Conservation (phyloP, 257 asterid species). For the Jacaranda mimosifolia region DNA sequence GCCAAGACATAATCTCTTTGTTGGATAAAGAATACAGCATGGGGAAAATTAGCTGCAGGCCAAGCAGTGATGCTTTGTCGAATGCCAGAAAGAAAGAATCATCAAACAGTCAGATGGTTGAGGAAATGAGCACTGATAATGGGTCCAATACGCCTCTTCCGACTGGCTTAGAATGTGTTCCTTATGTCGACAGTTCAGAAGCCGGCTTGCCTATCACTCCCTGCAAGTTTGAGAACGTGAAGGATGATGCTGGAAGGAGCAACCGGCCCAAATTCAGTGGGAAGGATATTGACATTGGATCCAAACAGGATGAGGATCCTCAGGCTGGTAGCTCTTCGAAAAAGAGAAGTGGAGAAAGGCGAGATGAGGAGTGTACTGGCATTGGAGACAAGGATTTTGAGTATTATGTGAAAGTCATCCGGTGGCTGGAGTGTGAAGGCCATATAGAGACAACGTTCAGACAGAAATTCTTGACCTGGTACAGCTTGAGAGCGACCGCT, state of each 20-base stretch:
- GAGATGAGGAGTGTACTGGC: conserved; percentile 53
- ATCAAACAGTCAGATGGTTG: conserved; percentile 44
- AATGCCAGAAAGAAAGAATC: conserved; percentile 44
- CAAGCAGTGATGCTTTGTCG: too few relatives aligned
- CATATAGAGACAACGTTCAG: conserved; percentile 67
- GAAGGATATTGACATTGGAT: conserved; percentile 45
- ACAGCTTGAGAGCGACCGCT: conserved; percentile 72
- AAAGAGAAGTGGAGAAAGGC: conserved; percentile 65
- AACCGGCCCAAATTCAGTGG: conserved; percentile 44
- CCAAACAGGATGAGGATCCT: conserved; percentile 58
- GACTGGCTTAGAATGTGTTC: conserved; percentile 65
- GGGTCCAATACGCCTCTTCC: conserved; percentile 51
- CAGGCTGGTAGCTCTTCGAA: conserved; percentile 75
- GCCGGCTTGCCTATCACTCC: conserved; percentile 77
- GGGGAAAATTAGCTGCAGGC: too few relatives aligned
- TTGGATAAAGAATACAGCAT: conserved; percentile 19
- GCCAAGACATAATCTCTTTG: conserved; percentile 32
- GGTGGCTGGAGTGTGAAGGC: conserved; percentile 80
- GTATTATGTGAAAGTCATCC: conserved; percentile 74
- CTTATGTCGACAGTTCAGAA: conserved; percentile 49
- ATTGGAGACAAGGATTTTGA: conserved; percentile 65
- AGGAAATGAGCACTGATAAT: conserved; percentile 58
- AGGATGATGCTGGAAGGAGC: conserved; percentile 52
- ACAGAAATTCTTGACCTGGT: conserved; percentile 86
- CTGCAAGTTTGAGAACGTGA: conserved; percentile 67